A percentile compares a stretch with the other conserved stretches of the same genome.
Evolutionary conservation across 2,329 filamentous ascomycete species (phyloP).

Genomic region (Apiospora rasikravindrae): DNA sequence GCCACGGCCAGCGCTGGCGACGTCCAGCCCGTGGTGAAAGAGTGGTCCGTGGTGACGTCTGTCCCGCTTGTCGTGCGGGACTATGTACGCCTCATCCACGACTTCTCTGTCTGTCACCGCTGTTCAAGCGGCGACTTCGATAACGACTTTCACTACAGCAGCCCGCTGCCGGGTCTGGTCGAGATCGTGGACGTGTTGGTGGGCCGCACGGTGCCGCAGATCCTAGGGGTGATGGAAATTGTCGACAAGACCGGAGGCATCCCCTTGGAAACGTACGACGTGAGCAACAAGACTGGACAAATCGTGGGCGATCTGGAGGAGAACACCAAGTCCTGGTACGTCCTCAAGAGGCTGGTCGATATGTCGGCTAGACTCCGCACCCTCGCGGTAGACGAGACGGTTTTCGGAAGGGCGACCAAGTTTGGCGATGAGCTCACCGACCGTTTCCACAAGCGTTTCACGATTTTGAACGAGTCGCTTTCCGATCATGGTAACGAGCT

Average conservation of each 20-base stretch:
- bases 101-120: background rate
- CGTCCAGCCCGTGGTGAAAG: background rate
- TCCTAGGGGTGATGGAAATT: background rate
- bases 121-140: background rate
- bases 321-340: background rate
- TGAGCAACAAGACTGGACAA: too few species aligned
- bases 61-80: background rate
- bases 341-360: background rate
- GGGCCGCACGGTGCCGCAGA: background rate
- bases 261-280: background rate
- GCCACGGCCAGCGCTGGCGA: background rate
- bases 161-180: background rate
- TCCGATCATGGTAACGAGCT: background rate
- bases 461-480: background rate
- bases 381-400: background rate
- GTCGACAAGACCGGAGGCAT: background rate
- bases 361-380: background rate
- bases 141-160: too few species aligned
- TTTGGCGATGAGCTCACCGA: background rate
- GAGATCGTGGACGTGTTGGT: background rate
- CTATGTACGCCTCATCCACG: background rate
- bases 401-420: background rate
- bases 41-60: background rate
- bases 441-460: background rate
- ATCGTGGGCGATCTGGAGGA: background rate